Evolutionary conservation across 805 yeast genomes (phyloP).

Genomic region (Sugiyamaella floridensis): DNA sequence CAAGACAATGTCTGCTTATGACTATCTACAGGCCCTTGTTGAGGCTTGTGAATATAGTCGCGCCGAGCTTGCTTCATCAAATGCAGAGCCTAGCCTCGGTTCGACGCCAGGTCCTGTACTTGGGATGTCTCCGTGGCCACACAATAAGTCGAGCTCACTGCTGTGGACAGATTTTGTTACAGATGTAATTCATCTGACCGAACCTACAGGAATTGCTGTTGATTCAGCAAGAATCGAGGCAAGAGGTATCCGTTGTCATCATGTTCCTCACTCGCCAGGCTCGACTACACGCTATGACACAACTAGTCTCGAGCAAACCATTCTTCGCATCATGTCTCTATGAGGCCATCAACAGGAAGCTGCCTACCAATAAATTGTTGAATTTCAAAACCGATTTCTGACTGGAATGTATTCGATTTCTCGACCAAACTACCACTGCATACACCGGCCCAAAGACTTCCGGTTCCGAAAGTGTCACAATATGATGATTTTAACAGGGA

Average conservation of each 20-base stretch:
- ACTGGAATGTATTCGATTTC: too few relatives aligned
- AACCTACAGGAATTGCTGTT: slow-evolving; percentile 7
- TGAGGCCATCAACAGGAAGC: background rate
- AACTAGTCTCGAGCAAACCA: slow-evolving; percentile 2
- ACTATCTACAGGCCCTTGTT: slow-evolving; percentile 49
- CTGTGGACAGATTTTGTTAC: slow-evolving; percentile 49
- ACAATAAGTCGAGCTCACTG: slow-evolving; percentile 1
- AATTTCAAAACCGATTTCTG: too few relatives aligned
- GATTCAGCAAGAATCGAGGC: slow-evolving; percentile 1
- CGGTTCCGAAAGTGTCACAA: too few relatives aligned
- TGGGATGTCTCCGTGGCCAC: background rate
- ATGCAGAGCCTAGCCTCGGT: background rate
- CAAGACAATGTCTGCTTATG: slow-evolving; percentile 20
- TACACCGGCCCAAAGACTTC: too few relatives aligned
- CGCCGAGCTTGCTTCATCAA: slow-evolving; percentile 3
- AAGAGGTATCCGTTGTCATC: slow-evolving; percentile 5
- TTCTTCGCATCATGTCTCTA: slow-evolving; percentile 2
- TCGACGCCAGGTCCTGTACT: background rate
- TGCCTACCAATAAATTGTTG: too few relatives aligned
- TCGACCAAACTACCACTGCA: too few relatives aligned
- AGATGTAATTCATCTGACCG: slow-evolving; percentile 45
- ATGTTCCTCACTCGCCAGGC: slow-evolving; percentile 9
- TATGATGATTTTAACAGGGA: too few relatives aligned
- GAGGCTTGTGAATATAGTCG: slow-evolving; percentile 52
- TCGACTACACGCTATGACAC: slow-evolving; percentile 1